Percentiles rank a stretch among this genome's conserved stretches.
These are phyloP conservation scores for Pisolithus tinctorius DNA, from an alignment of 768 basidiomycete genomes.

Conservation along the genomic window DNA sequence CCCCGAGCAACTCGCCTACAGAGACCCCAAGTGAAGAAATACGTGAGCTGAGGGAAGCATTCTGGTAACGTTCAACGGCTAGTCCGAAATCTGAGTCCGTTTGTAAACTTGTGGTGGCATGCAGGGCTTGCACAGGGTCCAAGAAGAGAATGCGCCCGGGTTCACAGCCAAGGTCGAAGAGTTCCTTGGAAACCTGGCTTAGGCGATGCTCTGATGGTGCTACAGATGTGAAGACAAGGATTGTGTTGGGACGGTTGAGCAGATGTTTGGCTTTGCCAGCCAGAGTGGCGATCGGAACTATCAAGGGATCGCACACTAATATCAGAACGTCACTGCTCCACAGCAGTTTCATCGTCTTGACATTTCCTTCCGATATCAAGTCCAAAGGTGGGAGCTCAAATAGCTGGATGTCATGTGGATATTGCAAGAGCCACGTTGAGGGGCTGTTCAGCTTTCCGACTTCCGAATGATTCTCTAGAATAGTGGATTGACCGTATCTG, in stretches of 20 bases:
- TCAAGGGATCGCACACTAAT: constrained; percentile 55
- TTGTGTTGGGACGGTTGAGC: constrained; percentile 32
- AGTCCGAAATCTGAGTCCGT: constrained; percentile 37
- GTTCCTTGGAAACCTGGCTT: constrained; percentile 14
- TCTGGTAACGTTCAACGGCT: constrained; percentile 59
- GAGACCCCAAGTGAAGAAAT: constrained; percentile 42
- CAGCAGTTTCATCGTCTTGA: constrained; percentile 13
- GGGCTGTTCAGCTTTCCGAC: constrained; percentile 32
- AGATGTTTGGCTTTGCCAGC: constrained; percentile 18
- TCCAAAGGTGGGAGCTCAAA: constrained; percentile 29
- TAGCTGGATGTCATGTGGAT: constrained; percentile 43
- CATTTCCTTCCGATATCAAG: constrained; percentile 10
- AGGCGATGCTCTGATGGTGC: constrained; percentile 10
- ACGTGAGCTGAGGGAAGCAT: constrained; percentile 52
- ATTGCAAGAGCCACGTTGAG: constrained; percentile 52
- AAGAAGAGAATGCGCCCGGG: constrained; percentile 36
- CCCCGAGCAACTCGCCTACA: constrained; percentile 23
- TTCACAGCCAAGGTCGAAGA: constrained; percentile 17
- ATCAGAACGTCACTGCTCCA: constrained; percentile 55
- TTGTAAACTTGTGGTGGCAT: constrained; percentile 44
- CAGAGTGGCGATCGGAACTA: constrained; percentile 40
- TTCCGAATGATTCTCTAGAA: constrained; percentile 2
- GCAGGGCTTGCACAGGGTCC: constrained; percentile 54
- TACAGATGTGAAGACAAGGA: constrained; percentile 37
- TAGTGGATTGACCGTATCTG: constrained; percentile 20